phyloP scores from a whole-genome alignment of 1,284 basidiomycete genomes.

The Fomitopsis betulina region DNA sequence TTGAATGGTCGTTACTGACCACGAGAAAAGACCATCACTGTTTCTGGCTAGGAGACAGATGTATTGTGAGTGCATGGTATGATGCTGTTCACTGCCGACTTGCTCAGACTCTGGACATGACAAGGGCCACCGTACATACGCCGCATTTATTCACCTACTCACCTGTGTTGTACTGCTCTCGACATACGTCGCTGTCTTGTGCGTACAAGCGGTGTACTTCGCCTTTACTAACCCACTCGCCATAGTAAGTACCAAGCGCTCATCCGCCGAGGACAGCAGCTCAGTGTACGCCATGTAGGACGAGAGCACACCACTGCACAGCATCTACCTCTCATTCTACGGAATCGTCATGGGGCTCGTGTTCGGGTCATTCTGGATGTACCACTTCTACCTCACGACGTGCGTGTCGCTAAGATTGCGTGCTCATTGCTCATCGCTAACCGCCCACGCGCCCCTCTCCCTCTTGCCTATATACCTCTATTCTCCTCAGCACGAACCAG shows the following conservation, averaged over 20 bases:
- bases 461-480: background rate
- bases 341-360: conserved; percentile 63
- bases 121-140: conserved; percentile 82
- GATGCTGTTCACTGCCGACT: background rate
- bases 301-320: conserved; percentile 65
- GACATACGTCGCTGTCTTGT: conserved; percentile 55
- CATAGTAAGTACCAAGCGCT: conserved; percentile 42
- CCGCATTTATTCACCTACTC: conserved; percentile 83
- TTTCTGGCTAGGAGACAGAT: conserved; percentile 78
- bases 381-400: conserved; percentile 79
- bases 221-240: conserved; percentile 60
- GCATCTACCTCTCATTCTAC: conserved; percentile 58
- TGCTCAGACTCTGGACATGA: background rate
- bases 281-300: conserved; percentile 36
- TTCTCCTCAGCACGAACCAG: conserved; percentile 66
- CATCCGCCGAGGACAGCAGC: conserved; percentile 1
- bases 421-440: background rate
- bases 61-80: conserved; percentile 52
- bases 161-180: conserved; percentile 63
- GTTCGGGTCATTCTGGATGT: conserved; percentile 73
- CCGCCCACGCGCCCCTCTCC: background rate
- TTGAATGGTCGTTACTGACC: background rate
- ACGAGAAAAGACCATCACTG: conserved; percentile 78
- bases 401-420: conserved; percentile 35
- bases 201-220: conserved; percentile 54